Conservation (phyloP, 345 rosid species). For the Gossypioides kirkii region DNA sequence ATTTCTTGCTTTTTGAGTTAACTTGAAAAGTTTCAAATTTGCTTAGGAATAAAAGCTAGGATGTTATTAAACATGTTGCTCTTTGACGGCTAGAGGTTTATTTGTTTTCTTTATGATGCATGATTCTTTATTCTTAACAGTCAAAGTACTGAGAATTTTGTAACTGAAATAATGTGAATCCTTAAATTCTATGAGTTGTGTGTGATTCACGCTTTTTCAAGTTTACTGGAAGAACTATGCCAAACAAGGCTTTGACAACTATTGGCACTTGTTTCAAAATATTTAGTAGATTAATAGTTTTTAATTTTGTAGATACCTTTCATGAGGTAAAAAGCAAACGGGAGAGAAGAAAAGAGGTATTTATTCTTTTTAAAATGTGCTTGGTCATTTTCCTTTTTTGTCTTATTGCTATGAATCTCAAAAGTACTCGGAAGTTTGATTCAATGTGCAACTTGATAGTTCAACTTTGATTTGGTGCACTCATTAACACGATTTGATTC, state of each 20-base stretch:
- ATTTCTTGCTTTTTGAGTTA: background rate
- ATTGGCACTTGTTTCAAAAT: background rate
- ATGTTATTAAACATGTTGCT: background rate
- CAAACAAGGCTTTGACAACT: background rate
- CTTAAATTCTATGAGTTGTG: background rate
- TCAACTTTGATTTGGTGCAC: background rate
- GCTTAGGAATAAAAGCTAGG: background rate
- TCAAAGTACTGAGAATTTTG: background rate
- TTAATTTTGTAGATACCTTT: slow-evolving; percentile 44
- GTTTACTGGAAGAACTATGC: background rate
- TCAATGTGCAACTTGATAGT: background rate
- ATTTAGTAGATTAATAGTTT: slow-evolving; percentile 5
- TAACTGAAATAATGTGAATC: background rate
- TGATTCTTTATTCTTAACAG: background rate
- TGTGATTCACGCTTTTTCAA: background rate
- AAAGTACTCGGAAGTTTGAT: background rate
- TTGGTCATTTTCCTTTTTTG: background rate
- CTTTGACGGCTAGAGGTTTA: background rate
- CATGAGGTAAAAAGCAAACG: slow-evolving; percentile 64
- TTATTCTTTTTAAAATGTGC: background rate
- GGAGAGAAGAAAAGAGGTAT: slow-evolving; percentile 57
- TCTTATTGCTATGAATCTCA: background rate
- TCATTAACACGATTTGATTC: background rate
- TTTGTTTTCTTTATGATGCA: background rate
- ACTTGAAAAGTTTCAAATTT: background rate